A percentile compares a stretch with the other conserved stretches of the same genome.
Conservation (phyloP, 2,329 filamentous ascomycete species). For the Colletotrichum scovillei region DNA sequence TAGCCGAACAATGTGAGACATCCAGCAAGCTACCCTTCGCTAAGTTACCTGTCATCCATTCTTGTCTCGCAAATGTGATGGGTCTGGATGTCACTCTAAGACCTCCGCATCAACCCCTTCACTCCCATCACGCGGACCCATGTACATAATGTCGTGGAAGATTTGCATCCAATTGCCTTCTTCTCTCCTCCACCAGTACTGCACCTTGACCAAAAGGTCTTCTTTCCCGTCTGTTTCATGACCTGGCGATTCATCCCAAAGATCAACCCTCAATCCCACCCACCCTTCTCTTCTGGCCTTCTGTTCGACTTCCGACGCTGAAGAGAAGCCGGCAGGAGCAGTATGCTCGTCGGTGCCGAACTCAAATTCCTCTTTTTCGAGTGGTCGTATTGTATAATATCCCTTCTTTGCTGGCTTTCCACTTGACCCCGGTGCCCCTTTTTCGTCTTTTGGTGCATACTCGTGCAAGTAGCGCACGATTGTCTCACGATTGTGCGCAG, state of each 20-base stretch:
- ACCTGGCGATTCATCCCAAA: slow-evolving; percentile 39
- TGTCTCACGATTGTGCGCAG: slow-evolving; percentile 37
- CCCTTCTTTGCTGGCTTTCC: neutral
- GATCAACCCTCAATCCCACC: slow-evolving; percentile 43
- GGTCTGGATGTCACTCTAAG: neutral
- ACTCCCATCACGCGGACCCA: slow-evolving; percentile 41
- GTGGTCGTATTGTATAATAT: slow-evolving; percentile 36
- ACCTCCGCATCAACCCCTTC: slow-evolving; percentile 37
- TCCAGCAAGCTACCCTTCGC: neutral
- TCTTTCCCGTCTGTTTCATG: neutral
- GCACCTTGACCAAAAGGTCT: slow-evolving; percentile 42
- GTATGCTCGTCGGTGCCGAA: slow-evolving; percentile 37
- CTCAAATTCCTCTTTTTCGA: slow-evolving; percentile 31
- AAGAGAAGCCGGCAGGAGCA: slow-evolving; percentile 30
- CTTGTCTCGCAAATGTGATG: neutral
- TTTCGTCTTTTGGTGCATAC: slow-evolving; percentile 14
- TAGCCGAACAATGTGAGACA: neutral
- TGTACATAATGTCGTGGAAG: slow-evolving; percentile 43
- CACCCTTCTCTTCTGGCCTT: slow-evolving; percentile 38
- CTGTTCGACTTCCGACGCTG: slow-evolving; percentile 21
- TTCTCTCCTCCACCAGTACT: slow-evolving; percentile 45
- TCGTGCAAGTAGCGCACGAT: slow-evolving; percentile 41
- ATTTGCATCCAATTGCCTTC: slow-evolving; percentile 38
- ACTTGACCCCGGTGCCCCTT: neutral
- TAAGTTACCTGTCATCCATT: neutral